A percentile compares a stretch with the other conserved stretches of the same genome.
These are phyloP conservation scores for Cyclotella distinguenda DNA, from an alignment of 108 stramenopile species.

Conservation along the genomic window DNA sequence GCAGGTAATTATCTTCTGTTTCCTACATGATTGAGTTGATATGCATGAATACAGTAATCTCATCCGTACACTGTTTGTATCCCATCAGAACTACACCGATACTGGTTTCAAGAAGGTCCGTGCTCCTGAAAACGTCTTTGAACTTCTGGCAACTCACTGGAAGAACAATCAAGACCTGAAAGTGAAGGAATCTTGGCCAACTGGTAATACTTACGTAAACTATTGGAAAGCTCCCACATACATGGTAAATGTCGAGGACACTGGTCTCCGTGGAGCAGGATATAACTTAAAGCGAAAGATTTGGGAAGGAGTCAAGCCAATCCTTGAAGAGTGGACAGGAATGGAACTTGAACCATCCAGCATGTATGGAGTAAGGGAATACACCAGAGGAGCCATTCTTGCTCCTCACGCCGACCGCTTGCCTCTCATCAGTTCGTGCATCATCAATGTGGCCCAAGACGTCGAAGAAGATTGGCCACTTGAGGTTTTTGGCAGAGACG, in stretches of 20 bases:
- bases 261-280: constrained; percentile 65
- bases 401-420: constrained; percentile 86
- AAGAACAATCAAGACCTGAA: constrained; percentile 53
- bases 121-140: constrained; percentile 58
- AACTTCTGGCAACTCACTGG: constrained; percentile 65
- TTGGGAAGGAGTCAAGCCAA: constrained; percentile 73
- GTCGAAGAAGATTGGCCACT: constrained; percentile 92
- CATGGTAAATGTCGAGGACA: constrained; percentile 79
- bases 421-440: constrained; percentile 87
- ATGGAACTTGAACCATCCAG: constrained; percentile 76
- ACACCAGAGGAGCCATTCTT: constrained; percentile 79
- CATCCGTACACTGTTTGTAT: not conserved
- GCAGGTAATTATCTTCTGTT: constrained; percentile 42
- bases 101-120: constrained; percentile 80
- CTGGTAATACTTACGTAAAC: constrained; percentile 75
- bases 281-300: constrained; percentile 58
- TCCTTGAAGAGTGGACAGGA: constrained; percentile 90
- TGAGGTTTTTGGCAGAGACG: constrained; percentile 86
- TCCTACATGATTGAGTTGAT: not conserved
- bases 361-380: constrained; percentile 88
- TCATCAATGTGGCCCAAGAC: constrained; percentile 90
- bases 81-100: constrained; percentile 69
- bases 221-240: constrained; percentile 77
- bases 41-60: not conserved
- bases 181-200: constrained; percentile 64